These are phyloP conservation scores for Colletotrichum magnum DNA, from an alignment of 2,329 filamentous ascomycete genomes.

Conservation along the genomic window DNA sequence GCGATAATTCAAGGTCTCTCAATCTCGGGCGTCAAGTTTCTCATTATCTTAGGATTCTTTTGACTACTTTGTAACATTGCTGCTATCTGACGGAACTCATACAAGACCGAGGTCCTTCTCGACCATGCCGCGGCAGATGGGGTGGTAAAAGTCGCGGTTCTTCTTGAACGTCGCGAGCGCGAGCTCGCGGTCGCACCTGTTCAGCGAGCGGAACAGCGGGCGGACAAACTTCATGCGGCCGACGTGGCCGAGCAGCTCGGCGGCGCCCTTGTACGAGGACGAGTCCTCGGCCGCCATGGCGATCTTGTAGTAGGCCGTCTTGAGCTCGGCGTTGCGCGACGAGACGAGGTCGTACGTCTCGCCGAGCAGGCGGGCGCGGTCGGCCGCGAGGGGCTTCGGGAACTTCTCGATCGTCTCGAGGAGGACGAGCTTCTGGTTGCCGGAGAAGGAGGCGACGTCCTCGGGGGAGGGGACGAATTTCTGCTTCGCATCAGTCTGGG, in stretches of 20 bases:
- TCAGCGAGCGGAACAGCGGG: slow-evolving; percentile 83
- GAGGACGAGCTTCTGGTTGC: slow-evolving; percentile 93
- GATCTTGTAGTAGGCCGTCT: slow-evolving; percentile 83
- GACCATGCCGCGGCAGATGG: slow-evolving; percentile 88
- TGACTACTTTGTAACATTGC: neutral
- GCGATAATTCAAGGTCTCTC: too few species aligned
- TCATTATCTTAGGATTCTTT: too few species aligned
- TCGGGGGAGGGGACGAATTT: slow-evolving; percentile 74
- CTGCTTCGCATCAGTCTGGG: slow-evolving; percentile 47
- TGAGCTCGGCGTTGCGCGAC: slow-evolving; percentile 90
- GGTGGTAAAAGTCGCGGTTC: slow-evolving; percentile 94
- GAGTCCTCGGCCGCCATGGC: slow-evolving; percentile 82
- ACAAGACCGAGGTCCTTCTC: slow-evolving; percentile 80
- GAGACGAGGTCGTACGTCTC: slow-evolving; percentile 78
- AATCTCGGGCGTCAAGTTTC: too few species aligned
- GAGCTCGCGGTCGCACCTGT: slow-evolving; percentile 79
- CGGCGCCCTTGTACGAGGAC: slow-evolving; percentile 78
- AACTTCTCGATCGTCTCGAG: slow-evolving; percentile 83
- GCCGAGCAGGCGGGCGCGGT: slow-evolving; percentile 80
- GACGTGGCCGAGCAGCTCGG: slow-evolving; percentile 82
- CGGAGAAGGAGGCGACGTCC: slow-evolving; percentile 82
- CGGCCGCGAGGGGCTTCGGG: slow-evolving; percentile 71
- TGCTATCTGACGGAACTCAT: neutral
- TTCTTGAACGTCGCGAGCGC: slow-evolving; percentile 88
- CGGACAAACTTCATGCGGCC: slow-evolving; percentile 98